phyloP scores from a whole-genome alignment of 768 basidiomycete species.

The Tulasnella sp. region DNA sequence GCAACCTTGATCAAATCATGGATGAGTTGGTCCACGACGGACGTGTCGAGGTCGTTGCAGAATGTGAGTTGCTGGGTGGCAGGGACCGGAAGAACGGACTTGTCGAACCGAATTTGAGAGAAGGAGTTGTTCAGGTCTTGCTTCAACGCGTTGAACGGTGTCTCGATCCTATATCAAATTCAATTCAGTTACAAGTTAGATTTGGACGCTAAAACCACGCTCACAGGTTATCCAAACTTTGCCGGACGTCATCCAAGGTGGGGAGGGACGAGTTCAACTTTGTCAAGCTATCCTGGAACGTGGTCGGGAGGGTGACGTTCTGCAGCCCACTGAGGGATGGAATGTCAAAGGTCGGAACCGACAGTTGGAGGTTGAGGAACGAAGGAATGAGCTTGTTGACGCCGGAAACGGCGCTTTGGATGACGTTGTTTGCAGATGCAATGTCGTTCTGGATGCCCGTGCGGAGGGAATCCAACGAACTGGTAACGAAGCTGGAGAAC shows the following conservation, averaged over 20 bases:
- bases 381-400: constrained; percentile 68
- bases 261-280: constrained; percentile 76
- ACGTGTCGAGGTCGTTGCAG: constrained; percentile 71
- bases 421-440: constrained; percentile 55
- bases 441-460: constrained; percentile 68
- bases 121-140: constrained; percentile 86
- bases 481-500: constrained; percentile 65
- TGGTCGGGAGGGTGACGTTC: constrained; percentile 71
- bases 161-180: constrained; percentile 50
- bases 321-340: constrained; percentile 66
- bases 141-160: constrained; percentile 82
- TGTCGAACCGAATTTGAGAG: constrained; percentile 58
- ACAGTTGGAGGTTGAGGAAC: constrained; percentile 47
- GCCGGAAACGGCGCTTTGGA: constrained; percentile 52
- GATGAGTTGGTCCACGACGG: constrained; percentile 78
- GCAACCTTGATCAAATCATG: constrained; percentile 69
- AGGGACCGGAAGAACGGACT: constrained; percentile 70
- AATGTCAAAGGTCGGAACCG: constrained; percentile 61
- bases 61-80: constrained; percentile 59
- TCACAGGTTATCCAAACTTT: constrained; percentile 58
- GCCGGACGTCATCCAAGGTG: constrained; percentile 64
- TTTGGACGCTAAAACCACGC: constrained; percentile 28
- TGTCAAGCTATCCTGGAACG: constrained; percentile 64
- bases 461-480: constrained; percentile 51
- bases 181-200: background rate